Conservation (phyloP, 352 stramenopile genomes). For the Pythium phragmitis region DNA sequence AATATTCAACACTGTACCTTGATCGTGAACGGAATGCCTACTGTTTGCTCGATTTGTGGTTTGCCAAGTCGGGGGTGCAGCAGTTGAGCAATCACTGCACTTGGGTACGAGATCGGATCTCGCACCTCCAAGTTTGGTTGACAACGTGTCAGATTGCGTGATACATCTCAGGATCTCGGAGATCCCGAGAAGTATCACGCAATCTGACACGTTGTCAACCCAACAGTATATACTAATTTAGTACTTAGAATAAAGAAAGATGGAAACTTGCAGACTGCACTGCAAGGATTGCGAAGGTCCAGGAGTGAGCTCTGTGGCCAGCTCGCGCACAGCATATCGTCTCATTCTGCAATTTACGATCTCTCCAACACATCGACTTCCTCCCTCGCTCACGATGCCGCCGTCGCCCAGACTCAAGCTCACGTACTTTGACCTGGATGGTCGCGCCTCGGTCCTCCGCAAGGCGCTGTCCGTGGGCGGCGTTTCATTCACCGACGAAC, state of each 20-base stretch:
- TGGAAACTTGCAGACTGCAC: no score
- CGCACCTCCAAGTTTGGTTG: not conserved
- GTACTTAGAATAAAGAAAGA: no score
- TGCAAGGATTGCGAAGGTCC: no score
- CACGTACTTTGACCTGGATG: conserved; percentile 39
- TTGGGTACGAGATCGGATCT: not conserved
- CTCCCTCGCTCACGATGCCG: not conserved
- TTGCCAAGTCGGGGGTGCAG: no score
- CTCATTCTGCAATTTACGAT: not conserved
- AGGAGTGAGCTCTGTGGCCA: no score
- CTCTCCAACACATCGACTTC: not conserved
- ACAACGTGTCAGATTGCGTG: not conserved
- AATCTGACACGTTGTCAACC: not conserved
- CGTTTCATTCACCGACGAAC: conserved; percentile 35
- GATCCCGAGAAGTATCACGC: not conserved
- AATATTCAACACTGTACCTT: no score
- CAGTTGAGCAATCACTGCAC: not conserved
- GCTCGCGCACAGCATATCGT: not conserved
- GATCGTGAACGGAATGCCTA: no score
- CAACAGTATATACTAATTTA: no score
- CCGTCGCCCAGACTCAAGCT: conserved; percentile 22
- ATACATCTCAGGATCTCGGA: not conserved
- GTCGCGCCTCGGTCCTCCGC: conserved; percentile 27
- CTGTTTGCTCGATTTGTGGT: no score
- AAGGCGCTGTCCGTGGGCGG: conserved; percentile 21